Conservation (phyloP, 345 rosid genomes). For the Mangifera indica region DNA sequence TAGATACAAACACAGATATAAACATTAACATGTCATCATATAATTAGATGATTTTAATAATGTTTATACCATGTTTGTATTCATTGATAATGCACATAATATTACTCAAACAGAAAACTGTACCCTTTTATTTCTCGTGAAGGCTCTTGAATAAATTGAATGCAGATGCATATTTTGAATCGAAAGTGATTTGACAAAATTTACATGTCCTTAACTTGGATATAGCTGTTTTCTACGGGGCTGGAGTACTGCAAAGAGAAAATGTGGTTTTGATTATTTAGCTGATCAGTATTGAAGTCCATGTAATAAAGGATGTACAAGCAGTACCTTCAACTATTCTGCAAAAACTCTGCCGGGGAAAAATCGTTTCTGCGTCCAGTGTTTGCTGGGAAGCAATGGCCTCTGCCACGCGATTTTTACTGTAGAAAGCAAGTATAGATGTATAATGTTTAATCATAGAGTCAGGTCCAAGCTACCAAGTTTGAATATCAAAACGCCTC, state of each 20-base stretch:
- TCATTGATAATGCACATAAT: too few species aligned
- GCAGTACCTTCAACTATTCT: slow-evolving; percentile 55
- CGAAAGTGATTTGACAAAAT: not conserved
- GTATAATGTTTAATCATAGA: too few species aligned
- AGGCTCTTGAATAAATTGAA: slow-evolving; percentile 15
- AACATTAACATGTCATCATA: too few species aligned
- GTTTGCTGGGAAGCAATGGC: slow-evolving; percentile 48
- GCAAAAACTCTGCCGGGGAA: slow-evolving; percentile 53
- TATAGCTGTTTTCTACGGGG: slow-evolving; percentile 41
- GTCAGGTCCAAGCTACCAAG: too few species aligned
- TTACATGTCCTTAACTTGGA: slow-evolving; percentile 11
- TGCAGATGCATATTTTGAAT: not conserved
- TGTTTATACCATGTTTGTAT: too few species aligned
- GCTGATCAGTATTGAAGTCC: not conserved
- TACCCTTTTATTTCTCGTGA: not conserved
- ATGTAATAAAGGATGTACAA: not conserved
- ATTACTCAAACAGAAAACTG: too few species aligned
- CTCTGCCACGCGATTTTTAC: slow-evolving; percentile 47
- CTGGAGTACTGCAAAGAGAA: slow-evolving; percentile 37
- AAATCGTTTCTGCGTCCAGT: slow-evolving; percentile 44
- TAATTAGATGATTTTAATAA: too few species aligned
- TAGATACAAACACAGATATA: too few species aligned
- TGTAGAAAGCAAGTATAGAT: slow-evolving; percentile 27
- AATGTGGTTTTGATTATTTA: not conserved
- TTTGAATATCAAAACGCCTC: too few species aligned